Evolutionary conservation across 2,329 filamentous ascomycete species (phyloP).

Genomic region (Cladosporium sp.): DNA sequence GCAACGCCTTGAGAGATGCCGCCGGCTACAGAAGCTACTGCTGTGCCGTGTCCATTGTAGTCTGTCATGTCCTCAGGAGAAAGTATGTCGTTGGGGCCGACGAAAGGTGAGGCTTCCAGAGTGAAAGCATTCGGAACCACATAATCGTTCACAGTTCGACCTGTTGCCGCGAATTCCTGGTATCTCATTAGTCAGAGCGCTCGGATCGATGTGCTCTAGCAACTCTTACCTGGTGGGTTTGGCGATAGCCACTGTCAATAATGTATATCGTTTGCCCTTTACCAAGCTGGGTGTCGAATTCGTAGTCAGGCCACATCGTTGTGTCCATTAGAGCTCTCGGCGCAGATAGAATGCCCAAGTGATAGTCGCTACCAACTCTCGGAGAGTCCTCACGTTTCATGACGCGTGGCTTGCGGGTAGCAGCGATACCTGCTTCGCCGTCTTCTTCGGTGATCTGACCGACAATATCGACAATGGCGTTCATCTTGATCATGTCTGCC

Average conservation of each 20-base stretch:
- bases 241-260: neutral
- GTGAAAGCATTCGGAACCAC: slow-evolving; percentile 2
- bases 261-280: slow-evolving; percentile 2
- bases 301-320: neutral
- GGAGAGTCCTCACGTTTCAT: neutral
- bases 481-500: neutral
- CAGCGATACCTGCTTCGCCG: neutral
- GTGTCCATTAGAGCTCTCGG: slow-evolving; percentile 1
- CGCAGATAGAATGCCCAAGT: slow-evolving; percentile 1
- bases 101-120: neutral
- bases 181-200: neutral
- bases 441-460: neutral
- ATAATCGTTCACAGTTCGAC: neutral
- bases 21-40: neutral
- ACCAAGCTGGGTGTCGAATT: neutral
- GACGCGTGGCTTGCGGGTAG: neutral
- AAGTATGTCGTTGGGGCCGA: neutral
- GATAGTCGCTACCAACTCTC: neutral
- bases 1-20: neutral
- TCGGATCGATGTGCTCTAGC: fast-evolving
- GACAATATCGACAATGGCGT: neutral
- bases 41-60: neutral
- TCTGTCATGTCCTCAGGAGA: slow-evolving; percentile 2
- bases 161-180: neutral
- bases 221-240: neutral